Evolutionary conservation across 305 asterid species (phyloP).

Genomic region (Ilex paraguariensis): DNA sequence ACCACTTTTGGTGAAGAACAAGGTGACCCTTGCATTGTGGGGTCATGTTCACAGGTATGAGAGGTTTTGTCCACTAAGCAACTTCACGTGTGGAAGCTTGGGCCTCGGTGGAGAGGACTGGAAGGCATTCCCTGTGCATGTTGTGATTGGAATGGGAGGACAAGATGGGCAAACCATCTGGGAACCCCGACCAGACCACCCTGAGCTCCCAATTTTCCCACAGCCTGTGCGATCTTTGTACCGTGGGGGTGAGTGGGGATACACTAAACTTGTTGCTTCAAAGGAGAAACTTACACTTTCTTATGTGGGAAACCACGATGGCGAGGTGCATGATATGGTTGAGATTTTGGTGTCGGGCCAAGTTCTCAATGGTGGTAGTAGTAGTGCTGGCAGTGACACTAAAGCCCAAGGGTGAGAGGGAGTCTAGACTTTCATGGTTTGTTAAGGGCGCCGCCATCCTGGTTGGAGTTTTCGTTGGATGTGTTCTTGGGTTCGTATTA

Average conservation of each 20-base stretch:
- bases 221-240: conserved; percentile 62
- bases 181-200: conserved; percentile 70
- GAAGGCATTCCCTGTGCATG: no score
- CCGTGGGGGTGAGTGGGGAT: conserved; percentile 83
- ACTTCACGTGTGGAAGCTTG: no score
- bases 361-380: conserved; percentile 38
- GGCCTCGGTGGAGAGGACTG: no score
- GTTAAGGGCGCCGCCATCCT: conserved; percentile 41
- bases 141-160: no score
- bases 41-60: no score
- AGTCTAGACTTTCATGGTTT: conserved; percentile 40
- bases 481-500: conserved; percentile 47
- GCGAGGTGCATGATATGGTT: conserved; percentile 75
- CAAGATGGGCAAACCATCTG: conserved; percentile 85
- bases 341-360: conserved; percentile 78
- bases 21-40: no score
- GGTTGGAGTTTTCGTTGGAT: conserved; percentile 66
- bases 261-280: conserved; percentile 58
- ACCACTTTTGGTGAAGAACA: no score
- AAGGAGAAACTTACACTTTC: conserved; percentile 58
- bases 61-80: no score
- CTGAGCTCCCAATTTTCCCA: conserved; percentile 53
- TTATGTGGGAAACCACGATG: conserved; percentile 83
- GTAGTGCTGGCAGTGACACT: conserved; percentile 1
- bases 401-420: conserved; percentile 1